These are phyloP conservation scores for Elaphomyces granulatus DNA, from an alignment of 495 filamentous ascomycete species.

Conservation along the genomic window DNA sequence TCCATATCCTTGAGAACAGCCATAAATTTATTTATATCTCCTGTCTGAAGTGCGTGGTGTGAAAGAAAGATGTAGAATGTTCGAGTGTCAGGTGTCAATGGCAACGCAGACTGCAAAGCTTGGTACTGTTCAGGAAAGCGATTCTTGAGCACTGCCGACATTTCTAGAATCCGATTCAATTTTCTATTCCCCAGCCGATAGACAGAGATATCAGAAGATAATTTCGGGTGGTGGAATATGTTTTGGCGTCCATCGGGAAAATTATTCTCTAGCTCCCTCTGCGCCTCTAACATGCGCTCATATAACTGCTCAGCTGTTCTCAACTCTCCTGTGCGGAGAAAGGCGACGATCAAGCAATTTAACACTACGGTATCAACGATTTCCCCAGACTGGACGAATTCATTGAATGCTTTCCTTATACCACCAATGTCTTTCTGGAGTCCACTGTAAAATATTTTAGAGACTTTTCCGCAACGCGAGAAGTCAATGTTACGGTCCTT, in stretches of 20 bases:
- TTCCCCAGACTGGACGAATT: slow-evolving; percentile 66
- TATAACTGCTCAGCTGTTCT: slow-evolving; percentile 64
- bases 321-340: slow-evolving; percentile 58
- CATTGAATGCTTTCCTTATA: slow-evolving; percentile 55
- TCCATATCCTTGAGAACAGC: slow-evolving; percentile 30
- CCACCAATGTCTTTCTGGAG: slow-evolving; percentile 50
- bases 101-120: slow-evolving; percentile 25
- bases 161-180: slow-evolving; percentile 26
- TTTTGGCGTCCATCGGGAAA: background rate
- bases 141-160: slow-evolving; percentile 17
- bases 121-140: slow-evolving; percentile 19
- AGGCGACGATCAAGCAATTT: slow-evolving; percentile 68
- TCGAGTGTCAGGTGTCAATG: slow-evolving; percentile 29
- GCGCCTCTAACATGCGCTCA: slow-evolving; percentile 53
- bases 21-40: slow-evolving; percentile 23
- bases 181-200: slow-evolving; percentile 20
- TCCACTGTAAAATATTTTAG: slow-evolving; percentile 70
- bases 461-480: slow-evolving; percentile 62
- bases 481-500: slow-evolving; percentile 43
- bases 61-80: slow-evolving; percentile 32
- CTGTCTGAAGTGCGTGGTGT: slow-evolving; percentile 23
- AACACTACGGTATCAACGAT: slow-evolving; percentile 78
- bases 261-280: slow-evolving; percentile 9
- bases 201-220: slow-evolving; percentile 16
- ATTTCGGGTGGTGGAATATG: slow-evolving; percentile 12